Percentiles rank a stretch among this genome's conserved stretches.
Evolutionary conservation across 148 eudicot genomes (phyloP).

Genomic region (Pouteria glomerata): DNA sequence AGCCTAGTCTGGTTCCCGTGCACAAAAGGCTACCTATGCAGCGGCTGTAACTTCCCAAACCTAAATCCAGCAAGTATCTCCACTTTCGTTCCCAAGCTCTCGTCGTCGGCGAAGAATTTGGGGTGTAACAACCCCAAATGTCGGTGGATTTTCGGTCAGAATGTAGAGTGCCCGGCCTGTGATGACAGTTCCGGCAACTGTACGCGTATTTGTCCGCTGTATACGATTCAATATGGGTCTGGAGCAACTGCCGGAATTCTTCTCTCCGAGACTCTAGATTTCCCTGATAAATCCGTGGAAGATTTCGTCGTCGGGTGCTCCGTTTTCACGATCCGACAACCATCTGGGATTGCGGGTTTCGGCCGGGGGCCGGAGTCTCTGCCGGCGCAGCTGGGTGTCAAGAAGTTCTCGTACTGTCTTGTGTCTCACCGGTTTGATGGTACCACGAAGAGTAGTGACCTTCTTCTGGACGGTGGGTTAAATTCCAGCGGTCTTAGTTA

Average conservation of each 20-base stretch:
- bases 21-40: slow-evolving; percentile 39
- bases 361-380: slow-evolving; percentile 64
- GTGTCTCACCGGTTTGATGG: slow-evolving; percentile 63
- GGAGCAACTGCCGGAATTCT: slow-evolving; percentile 53
- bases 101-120: slow-evolving; percentile 41
- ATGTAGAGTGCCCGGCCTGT: slow-evolving; percentile 34
- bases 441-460: slow-evolving; percentile 31
- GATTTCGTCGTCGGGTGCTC: slow-evolving; percentile 66
- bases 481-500: slow-evolving; percentile 25
- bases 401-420: slow-evolving; percentile 62
- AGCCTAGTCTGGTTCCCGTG: slow-evolving; percentile 79
- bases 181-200: slow-evolving; percentile 16
- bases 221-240: slow-evolving; percentile 49
- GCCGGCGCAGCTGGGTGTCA: slow-evolving; percentile 60
- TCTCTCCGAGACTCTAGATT: slow-evolving; percentile 42
- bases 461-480: slow-evolving; percentile 24
- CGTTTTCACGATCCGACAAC: slow-evolving; percentile 40
- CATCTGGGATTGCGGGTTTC: slow-evolving; percentile 69
- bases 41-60: slow-evolving; percentile 33
- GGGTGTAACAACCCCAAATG: slow-evolving; percentile 58
- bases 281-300: slow-evolving; percentile 17
- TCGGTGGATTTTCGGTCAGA: slow-evolving; percentile 34
- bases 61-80: slow-evolving; percentile 24
- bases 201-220: slow-evolving; percentile 43
- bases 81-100: slow-evolving; percentile 38